These are phyloP conservation scores for Sphaerosporella brunnea DNA, from an alignment of 495 filamentous ascomycete genomes.

Conservation along the genomic window DNA sequence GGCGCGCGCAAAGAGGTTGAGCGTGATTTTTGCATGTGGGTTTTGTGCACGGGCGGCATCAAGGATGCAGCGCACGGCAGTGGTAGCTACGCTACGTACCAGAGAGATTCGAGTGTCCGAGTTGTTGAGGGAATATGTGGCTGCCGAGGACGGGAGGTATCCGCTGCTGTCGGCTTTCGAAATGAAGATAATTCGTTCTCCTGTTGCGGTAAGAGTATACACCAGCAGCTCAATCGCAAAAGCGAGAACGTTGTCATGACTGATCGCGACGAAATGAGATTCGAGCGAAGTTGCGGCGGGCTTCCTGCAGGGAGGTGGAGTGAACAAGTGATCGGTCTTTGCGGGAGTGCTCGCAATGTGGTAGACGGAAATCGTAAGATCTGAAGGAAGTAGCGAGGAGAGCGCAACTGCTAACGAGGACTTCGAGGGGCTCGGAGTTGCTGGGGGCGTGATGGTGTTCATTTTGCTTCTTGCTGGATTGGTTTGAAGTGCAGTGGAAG, in stretches of 20 bases:
- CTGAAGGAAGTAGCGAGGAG: conserved; percentile 51
- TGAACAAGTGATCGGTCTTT: conserved; percentile 52
- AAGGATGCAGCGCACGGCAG: conserved; percentile 60
- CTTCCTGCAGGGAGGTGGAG: conserved; percentile 50
- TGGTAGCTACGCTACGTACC: conserved; percentile 48
- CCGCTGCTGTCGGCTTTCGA: conserved; percentile 96
- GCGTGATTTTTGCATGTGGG: conserved; percentile 38
- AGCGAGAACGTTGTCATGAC: conserved; percentile 40
- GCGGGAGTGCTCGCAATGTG: conserved; percentile 78
- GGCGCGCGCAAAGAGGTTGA: conserved; percentile 82
- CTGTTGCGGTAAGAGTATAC: conserved; percentile 38
- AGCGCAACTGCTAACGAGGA: conserved; percentile 35
- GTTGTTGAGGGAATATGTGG: conserved; percentile 13
- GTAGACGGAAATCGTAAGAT: conserved; percentile 52
- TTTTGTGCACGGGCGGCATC: conserved; percentile 47
- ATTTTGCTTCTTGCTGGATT: no score
- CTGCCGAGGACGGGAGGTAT: conserved; percentile 37
- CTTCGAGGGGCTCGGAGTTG: neutral
- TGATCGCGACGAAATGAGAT: conserved; percentile 66
- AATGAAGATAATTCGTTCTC: conserved; percentile 72
- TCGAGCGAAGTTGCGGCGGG: conserved; percentile 67
- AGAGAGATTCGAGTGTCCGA: conserved; percentile 34
- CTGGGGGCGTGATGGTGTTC: no score
- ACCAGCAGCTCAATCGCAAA: conserved; percentile 52
- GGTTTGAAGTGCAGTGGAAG: no score